A percentile compares a stretch with the other conserved stretches of the same genome.
phyloP scores from a whole-genome alignment of 2,329 filamentous ascomycete genomes.

The Xylaria hypoxylon region DNA sequence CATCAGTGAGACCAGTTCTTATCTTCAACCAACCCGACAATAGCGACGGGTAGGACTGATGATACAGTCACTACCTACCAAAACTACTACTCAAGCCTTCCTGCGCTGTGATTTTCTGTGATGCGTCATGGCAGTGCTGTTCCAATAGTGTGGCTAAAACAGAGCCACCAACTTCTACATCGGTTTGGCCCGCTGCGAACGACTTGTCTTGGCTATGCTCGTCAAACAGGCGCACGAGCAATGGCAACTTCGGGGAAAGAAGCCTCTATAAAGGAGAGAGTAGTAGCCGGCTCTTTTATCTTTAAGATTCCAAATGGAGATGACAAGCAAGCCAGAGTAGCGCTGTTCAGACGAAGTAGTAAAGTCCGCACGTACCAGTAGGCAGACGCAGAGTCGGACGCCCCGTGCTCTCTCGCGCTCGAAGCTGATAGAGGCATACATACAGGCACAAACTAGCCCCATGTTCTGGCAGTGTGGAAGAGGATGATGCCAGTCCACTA shows the following conservation, averaged over 20 bases:
- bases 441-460: slow-evolving; percentile 68
- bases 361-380: slow-evolving; percentile 71
- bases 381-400: slow-evolving; percentile 39
- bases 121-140: slow-evolving; percentile 25
- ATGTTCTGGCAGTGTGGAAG: slow-evolving; percentile 71
- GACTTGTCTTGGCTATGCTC: slow-evolving; percentile 15
- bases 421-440: slow-evolving; percentile 12
- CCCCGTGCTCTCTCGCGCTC: neutral
- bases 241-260: slow-evolving; percentile 29
- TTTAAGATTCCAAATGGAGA: slow-evolving; percentile 57
- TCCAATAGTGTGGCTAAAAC: slow-evolving; percentile 8
- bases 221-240: slow-evolving; percentile 14
- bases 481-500: slow-evolving; percentile 63
- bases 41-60: neutral
- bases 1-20: neutral
- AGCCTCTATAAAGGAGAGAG: slow-evolving; percentile 50
- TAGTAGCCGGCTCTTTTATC: slow-evolving; percentile 64
- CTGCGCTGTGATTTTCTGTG: slow-evolving; percentile 10
- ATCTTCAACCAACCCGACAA: slow-evolving; percentile 4
- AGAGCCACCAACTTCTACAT: neutral
- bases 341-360: slow-evolving; percentile 71
- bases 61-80: neutral
- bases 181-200: neutral
- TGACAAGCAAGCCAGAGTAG: slow-evolving; percentile 60
- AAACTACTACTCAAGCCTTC: neutral